These are phyloP conservation scores for Diaporthe helianthi DNA, from an alignment of 2,329 filamentous ascomycete genomes.

Conservation along the genomic window DNA sequence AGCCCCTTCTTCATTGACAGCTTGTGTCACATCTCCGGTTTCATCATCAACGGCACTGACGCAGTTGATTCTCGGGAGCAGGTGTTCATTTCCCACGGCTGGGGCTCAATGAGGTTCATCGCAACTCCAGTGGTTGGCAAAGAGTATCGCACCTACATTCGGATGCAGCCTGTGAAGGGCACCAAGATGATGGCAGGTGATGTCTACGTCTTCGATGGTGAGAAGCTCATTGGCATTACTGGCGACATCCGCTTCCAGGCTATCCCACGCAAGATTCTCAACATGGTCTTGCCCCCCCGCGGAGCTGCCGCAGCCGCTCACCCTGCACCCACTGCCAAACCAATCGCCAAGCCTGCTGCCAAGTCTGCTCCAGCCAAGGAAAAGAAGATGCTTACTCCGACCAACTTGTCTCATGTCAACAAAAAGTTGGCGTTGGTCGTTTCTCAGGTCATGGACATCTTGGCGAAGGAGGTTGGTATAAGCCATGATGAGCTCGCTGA, in stretches of 20 bases:
- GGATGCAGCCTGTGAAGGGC: conserved; percentile 61
- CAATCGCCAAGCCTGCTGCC: conserved; percentile 36
- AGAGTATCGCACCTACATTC: conserved; percentile 63
- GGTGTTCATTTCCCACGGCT: conserved; percentile 67
- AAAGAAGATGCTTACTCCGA: conserved; percentile 54
- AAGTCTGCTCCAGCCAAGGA: conserved; percentile 43
- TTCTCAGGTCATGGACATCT: conserved; percentile 56
- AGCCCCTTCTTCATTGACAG: conserved; percentile 67
- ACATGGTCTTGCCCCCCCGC: conserved; percentile 70
- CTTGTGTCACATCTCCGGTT: conserved; percentile 65
- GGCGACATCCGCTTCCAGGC: conserved; percentile 71
- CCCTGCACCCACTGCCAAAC: conserved; percentile 43
- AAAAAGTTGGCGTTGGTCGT: conserved; percentile 57
- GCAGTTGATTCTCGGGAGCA: conserved; percentile 60
- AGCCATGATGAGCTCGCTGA: conserved; percentile 62
- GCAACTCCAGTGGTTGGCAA: conserved; percentile 54
- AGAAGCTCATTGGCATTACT: conserved; percentile 55
- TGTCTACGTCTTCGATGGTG: conserved; percentile 61
- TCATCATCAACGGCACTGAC: conserved; percentile 66
- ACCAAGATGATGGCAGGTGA: conserved; percentile 61
- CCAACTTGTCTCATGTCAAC: conserved; percentile 57
- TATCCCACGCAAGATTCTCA: conserved; percentile 70
- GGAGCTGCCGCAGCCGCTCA: conserved; percentile 48
- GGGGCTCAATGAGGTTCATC: conserved; percentile 60
- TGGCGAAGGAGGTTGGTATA: conserved; percentile 64